Conservation (phyloP, 306 rosid species). For the Inga laurina region DNA sequence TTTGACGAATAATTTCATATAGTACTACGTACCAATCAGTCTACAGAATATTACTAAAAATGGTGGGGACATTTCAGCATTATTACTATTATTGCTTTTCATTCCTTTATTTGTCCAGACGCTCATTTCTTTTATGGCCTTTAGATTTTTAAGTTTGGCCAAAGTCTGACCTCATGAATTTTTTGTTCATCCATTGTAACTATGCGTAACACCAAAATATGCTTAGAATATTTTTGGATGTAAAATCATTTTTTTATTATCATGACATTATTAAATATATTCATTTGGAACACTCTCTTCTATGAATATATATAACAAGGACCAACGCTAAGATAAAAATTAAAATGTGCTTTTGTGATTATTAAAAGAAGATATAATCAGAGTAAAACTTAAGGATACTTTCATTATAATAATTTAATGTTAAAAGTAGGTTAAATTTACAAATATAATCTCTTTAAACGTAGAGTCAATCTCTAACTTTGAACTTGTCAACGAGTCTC, state of each 20-base stretch:
- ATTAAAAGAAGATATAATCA: neutral
- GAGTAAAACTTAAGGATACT: too few relatives aligned
- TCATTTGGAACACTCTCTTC: neutral
- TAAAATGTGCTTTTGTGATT: neutral
- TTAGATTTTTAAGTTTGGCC: neutral
- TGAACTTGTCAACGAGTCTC: too few relatives aligned
- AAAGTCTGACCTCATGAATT: neutral
- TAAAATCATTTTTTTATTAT: neutral
- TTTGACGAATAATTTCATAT: conserved; percentile 9
- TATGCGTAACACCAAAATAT: neutral
- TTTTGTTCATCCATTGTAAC: too few relatives aligned
- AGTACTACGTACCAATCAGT: conserved; percentile 2
- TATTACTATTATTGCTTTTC: conserved; percentile 7
- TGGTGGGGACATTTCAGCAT: conserved; percentile 4
- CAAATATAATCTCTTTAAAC: too few relatives aligned
- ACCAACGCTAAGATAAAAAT: neutral
- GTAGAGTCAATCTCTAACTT: too few relatives aligned
- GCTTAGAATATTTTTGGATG: neutral
- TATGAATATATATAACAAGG: neutral
- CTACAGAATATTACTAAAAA: conserved; percentile 2
- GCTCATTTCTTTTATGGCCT: neutral
- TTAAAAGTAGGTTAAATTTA: too few relatives aligned
- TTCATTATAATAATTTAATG: too few relatives aligned
- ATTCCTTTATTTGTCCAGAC: conserved; percentile 5
- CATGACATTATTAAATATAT: neutral